Percentiles rank a stretch among this genome's conserved stretches.
These are phyloP conservation scores for Komagataella kurtzmanii DNA, from an alignment of 805 yeast species.

Conservation along the genomic window DNA sequence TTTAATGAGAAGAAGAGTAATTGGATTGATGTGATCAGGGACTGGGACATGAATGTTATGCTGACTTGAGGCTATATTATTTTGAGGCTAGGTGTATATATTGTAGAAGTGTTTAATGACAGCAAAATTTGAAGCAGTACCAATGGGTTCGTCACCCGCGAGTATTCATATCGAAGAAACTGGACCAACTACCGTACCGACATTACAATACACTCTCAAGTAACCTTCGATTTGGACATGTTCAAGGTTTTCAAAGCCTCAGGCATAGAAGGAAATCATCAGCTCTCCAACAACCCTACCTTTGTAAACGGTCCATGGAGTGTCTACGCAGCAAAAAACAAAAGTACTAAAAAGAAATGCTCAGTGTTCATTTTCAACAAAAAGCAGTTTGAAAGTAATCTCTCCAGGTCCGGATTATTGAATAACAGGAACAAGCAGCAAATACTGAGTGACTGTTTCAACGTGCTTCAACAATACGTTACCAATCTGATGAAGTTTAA, in stretches of 20 bases:
- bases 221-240: slow-evolving; percentile 17
- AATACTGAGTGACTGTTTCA: slow-evolving; percentile 48
- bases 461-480: slow-evolving; percentile 53
- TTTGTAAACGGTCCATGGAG: slow-evolving; percentile 74
- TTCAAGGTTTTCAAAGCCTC: slow-evolving; percentile 37
- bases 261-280: slow-evolving; percentile 56
- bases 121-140: neutral
- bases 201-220: neutral
- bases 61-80: slow-evolving; percentile 23
- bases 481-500: slow-evolving; percentile 64
- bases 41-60: slow-evolving; percentile 82
- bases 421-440: slow-evolving; percentile 34
- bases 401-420: slow-evolving; percentile 35
- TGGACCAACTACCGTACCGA: neutral
- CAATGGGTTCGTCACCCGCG: neutral
- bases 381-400: slow-evolving; percentile 47
- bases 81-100: neutral
- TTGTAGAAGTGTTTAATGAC: neutral
- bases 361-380: slow-evolving; percentile 86
- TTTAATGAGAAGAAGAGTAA: slow-evolving; percentile 43
- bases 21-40: slow-evolving; percentile 71
- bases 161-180: neutral
- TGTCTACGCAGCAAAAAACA: slow-evolving; percentile 72
- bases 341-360: slow-evolving; percentile 43
- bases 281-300: slow-evolving; percentile 55